Evolutionary conservation across 164 flowering plant species (phyloP).

Genomic region (Liquidambar formosana): DNA sequence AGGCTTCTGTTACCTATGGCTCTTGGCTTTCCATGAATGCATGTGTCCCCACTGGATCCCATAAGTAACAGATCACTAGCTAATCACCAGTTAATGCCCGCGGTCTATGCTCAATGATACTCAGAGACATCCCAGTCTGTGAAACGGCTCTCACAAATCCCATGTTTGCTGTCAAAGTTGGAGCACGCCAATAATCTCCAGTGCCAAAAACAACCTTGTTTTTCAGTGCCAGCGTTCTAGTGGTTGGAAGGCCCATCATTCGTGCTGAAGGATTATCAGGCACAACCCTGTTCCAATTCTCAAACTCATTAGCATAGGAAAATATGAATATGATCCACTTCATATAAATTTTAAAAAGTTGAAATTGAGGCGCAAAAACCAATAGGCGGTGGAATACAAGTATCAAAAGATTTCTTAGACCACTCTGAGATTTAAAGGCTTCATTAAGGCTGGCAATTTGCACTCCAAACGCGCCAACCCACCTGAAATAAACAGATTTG

Average conservation of each 20-base stretch:
- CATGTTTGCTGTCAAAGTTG: constrained; percentile 89
- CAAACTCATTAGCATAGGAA: background rate
- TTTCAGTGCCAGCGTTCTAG: constrained; percentile 84
- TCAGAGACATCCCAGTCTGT: constrained; percentile 89
- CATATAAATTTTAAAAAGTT: background rate
- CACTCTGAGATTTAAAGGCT: too few species aligned
- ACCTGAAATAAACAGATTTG: too few species aligned
- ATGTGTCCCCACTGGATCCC: too few species aligned
- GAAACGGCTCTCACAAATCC: constrained; percentile 88
- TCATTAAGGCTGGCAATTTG: too few species aligned
- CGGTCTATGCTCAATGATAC: constrained; percentile 75
- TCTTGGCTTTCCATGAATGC: too few species aligned
- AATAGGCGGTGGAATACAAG: background rate
- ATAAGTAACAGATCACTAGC: constrained; percentile 10
- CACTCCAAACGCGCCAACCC: too few species aligned
- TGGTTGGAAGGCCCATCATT: constrained; percentile 68
- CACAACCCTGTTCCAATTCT: constrained; percentile 55
- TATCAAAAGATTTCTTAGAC: too few species aligned
- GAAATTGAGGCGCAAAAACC: background rate
- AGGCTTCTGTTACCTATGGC: too few species aligned
- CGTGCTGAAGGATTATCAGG: constrained; percentile 77
- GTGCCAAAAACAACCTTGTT: constrained; percentile 87
- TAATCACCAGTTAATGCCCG: constrained; percentile 83
- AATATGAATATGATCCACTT: background rate
- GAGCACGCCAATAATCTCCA: constrained; percentile 78